These are phyloP conservation scores for Tolypocladium tropicale DNA, from an alignment of 2,329 filamentous ascomycete species.

Conservation along the genomic window DNA sequence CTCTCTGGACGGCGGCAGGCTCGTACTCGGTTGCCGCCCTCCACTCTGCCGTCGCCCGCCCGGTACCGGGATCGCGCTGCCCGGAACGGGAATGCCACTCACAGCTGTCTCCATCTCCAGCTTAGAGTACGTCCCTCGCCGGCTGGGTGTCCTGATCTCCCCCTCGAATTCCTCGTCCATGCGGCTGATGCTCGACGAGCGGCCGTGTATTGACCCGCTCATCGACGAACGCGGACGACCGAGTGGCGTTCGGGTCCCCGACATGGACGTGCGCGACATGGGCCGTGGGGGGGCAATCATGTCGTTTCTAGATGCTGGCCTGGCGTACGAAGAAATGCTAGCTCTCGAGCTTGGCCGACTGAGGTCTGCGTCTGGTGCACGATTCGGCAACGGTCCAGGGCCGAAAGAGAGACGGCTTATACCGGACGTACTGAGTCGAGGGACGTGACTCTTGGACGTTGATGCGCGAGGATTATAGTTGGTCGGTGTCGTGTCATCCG, in stretches of 20 bases:
- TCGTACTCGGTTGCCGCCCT: constrained; percentile 31
- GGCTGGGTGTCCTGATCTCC: constrained; percentile 41
- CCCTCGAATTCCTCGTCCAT: constrained; percentile 35
- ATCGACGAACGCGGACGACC: constrained; percentile 64
- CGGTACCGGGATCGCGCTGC: constrained; percentile 37
- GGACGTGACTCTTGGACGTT: constrained; percentile 38
- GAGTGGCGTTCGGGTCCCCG: constrained; percentile 52
- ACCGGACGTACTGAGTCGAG: constrained; percentile 50
- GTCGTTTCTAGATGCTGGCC: constrained; percentile 43
- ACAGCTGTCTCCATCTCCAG: constrained; percentile 29
- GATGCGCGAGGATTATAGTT: constrained; percentile 20
- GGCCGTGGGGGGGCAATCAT: constrained; percentile 47
- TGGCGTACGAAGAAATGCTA: constrained; percentile 45
- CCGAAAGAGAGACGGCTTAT: constrained; percentile 55
- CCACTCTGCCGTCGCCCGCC: constrained; percentile 32
- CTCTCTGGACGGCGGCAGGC: constrained; percentile 15
- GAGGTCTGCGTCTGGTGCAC: constrained; percentile 34
- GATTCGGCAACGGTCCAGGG: constrained; percentile 48
- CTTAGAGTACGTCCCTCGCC: constrained; percentile 42
- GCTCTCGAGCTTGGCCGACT: constrained; percentile 64
- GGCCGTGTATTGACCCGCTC: constrained; percentile 49
- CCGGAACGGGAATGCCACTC: constrained; percentile 29
- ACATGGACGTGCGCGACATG: constrained; percentile 53
- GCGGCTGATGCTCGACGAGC: constrained; percentile 47
- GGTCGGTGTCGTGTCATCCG: constrained; percentile 42